Conservation (phyloP, 2,329 filamentous ascomycete species). For the Stemphylium beticola region DNA sequence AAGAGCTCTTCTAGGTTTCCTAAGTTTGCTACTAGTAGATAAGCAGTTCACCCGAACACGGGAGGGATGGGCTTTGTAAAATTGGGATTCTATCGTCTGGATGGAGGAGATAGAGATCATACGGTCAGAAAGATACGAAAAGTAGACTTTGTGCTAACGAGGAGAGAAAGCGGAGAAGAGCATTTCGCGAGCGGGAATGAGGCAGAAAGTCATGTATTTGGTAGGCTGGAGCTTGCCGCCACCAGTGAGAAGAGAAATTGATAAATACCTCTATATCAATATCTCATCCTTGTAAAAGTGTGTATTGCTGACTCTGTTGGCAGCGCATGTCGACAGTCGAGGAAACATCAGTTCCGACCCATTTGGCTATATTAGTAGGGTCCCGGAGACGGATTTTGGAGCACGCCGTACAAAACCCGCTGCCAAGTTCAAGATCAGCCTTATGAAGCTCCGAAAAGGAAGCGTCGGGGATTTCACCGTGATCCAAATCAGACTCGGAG, state of each 20-base stretch:
- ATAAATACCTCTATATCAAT: no score
- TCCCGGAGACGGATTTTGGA: constrained; percentile 36
- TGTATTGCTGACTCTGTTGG: constrained; percentile 32
- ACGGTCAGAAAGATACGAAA: background rate
- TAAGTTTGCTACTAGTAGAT: no score
- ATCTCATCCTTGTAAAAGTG: constrained; percentile 22
- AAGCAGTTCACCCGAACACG: no score
- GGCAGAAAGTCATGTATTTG: constrained; percentile 37
- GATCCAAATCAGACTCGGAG: constrained; percentile 31
- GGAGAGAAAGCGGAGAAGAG: constrained; percentile 38
- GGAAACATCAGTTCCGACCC: constrained; percentile 33
- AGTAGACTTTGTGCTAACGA: constrained; percentile 21
- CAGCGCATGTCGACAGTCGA: constrained; percentile 38
- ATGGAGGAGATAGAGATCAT: no score
- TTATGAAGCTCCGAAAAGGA: background rate
- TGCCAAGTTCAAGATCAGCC: constrained; percentile 7
- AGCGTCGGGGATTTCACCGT: constrained; percentile 21
- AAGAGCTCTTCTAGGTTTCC: no score
- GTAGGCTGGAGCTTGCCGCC: constrained; percentile 27
- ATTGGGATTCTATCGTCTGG: no score
- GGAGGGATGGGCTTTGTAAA: no score
- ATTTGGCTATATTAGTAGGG: constrained; percentile 35
- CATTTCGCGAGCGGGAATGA: constrained; percentile 41
- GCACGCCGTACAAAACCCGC: constrained; percentile 39
- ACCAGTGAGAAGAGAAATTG: constrained; percentile 37